These are phyloP conservation scores for Cyclostephanos tholiformis DNA, from an alignment of 108 stramenopile species.

Conservation along the genomic window DNA sequence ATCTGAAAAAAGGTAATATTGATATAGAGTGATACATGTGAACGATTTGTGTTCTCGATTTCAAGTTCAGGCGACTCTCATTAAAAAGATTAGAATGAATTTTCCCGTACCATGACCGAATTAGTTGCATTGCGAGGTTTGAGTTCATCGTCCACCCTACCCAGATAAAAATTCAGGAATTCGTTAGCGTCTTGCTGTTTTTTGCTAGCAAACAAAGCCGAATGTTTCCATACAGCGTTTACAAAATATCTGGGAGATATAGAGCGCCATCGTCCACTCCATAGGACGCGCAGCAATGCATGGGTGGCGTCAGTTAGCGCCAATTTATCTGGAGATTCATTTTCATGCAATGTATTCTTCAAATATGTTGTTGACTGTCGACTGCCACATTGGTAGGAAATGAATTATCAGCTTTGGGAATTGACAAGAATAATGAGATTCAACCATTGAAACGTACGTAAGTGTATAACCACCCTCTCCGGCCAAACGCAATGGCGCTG, in stretches of 20 bases:
- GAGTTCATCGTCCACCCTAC: constrained; percentile 49
- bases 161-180: constrained; percentile 59
- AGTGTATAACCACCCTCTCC: constrained; percentile 31
- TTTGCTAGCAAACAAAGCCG: constrained; percentile 59
- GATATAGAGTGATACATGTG: neutral
- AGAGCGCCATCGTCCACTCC: constrained; percentile 48
- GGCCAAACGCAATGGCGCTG: constrained; percentile 40
- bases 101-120: constrained; percentile 26
- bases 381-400: neutral
- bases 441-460: neutral
- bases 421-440: constrained; percentile 5
- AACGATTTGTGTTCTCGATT: neutral
- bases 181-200: constrained; percentile 83
- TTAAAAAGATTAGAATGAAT: neutral
- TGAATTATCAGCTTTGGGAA: neutral
- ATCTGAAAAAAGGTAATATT: constrained; percentile 2
- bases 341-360: constrained; percentile 38
- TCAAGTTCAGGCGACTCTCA: no score
- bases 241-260: constrained; percentile 54
- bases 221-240: constrained; percentile 55
- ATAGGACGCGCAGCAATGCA: constrained; percentile 47
- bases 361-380: constrained; percentile 40
- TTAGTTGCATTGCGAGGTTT: constrained; percentile 34
- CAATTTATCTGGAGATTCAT: constrained; percentile 39
- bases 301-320: constrained; percentile 54